Percentiles rank a stretch among this genome's conserved stretches.
These are phyloP conservation scores for Punctularia strigosozonata DNA, from an alignment of 768 basidiomycete genomes.

Conservation along the genomic window DNA sequence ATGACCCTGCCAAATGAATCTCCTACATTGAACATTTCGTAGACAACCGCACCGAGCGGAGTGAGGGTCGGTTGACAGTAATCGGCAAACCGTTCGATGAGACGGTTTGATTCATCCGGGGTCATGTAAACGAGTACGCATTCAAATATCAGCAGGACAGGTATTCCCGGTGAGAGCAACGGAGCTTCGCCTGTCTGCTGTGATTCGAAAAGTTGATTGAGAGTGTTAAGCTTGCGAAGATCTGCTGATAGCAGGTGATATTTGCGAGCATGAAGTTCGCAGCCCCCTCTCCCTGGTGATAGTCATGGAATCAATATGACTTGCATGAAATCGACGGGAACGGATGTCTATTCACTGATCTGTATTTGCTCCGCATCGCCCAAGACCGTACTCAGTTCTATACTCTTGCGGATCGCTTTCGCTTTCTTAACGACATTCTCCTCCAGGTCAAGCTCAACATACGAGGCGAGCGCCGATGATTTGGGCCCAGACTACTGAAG, in stretches of 20 bases:
- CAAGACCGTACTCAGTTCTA: slow-evolving; percentile 37
- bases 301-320: slow-evolving; percentile 1
- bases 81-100: slow-evolving; percentile 67
- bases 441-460: slow-evolving; percentile 87
- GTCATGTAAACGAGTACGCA: slow-evolving; percentile 88
- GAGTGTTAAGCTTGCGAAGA: slow-evolving; percentile 43
- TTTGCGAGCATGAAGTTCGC: slow-evolving; percentile 36
- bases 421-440: slow-evolving; percentile 79
- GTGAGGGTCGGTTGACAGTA: slow-evolving; percentile 25
- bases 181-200: slow-evolving; percentile 9
- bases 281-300: slow-evolving; percentile 47
- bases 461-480: slow-evolving; percentile 40
- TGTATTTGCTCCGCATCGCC: slow-evolving; percentile 32
- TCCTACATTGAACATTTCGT: slow-evolving; percentile 87
- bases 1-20: slow-evolving; percentile 92
- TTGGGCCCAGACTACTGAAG: slow-evolving; percentile 38
- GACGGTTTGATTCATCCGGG: slow-evolving; percentile 38
- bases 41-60: slow-evolving; percentile 52
- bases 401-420: slow-evolving; percentile 64
- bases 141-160: slow-evolving; percentile 85
- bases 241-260: slow-evolving; percentile 74
- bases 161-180: slow-evolving; percentile 47
- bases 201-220: no score
- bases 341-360: slow-evolving; percentile 24
- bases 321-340: neutral